Evolutionary conservation across 148 eudicot genomes (phyloP), one percentile per base, ranked within the genome.

Genomic region (Limonium bicolor): DNA sequence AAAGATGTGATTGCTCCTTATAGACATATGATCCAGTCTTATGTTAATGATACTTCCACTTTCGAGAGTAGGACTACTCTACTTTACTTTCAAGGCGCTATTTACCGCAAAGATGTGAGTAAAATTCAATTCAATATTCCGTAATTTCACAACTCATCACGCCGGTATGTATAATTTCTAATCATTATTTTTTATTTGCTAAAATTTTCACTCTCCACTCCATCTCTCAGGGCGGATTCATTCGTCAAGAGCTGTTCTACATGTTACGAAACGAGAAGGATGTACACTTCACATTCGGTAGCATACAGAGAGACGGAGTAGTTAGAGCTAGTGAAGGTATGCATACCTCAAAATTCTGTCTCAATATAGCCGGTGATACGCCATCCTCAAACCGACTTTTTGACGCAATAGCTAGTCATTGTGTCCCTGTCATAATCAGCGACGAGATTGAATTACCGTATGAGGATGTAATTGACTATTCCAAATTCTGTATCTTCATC

Each of bases 1-100:
- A 92, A 92, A 67, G 99, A 92, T 53, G 77, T 92, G 36, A 92
- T 92, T 56, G 95, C 95, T 34, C 99, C 99, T 40, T 92, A 92
- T 42, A 70, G 62, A 35, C 99, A 92, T 63, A 76, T 92, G 23
- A 62, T 85, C 58, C 60, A 55, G 30, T 64, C 71, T 13, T 81
- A 52, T 62, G 74, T 45, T 36, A 65, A 85, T 50, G 99, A 92
- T 48, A 53, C 76, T 0, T 81, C 85, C 7, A 70, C 63, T 40
- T 92, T 73, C 54, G 95, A 85, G 59, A 69, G 74, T 49, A 93
- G 99, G 41, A 80, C 70, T 7, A 85, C 65, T 25, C 63, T 92
- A 65, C 73, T 92, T 32, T 92, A 65, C 61, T 92, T 92, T 63
- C 94, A 85, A 65, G 99, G 99, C 35, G 78, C 95, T 50, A 78